These are phyloP conservation scores for Pulveroboletus sp. DNA, from an alignment of 768 basidiomycete genomes.

Conservation along the genomic window DNA sequence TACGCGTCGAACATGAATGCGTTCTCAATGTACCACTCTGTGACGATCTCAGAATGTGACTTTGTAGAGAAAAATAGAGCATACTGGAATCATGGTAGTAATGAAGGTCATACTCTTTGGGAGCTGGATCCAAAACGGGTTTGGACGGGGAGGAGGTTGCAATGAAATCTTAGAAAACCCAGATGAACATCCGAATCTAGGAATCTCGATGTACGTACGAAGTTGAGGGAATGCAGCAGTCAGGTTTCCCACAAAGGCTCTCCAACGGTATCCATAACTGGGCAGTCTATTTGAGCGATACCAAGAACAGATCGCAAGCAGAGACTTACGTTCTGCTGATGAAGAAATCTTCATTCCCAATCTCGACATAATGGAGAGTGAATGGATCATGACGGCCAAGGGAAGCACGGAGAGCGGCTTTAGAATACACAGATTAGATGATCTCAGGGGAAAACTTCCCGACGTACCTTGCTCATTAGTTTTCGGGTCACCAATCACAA, in stretches of 20 bases:
- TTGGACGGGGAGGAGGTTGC: slow-evolving; percentile 44
- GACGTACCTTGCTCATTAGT: slow-evolving; percentile 33
- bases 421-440: not conserved
- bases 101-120: slow-evolving; percentile 52
- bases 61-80: not conserved
- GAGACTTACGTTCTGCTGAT: slow-evolving; percentile 31
- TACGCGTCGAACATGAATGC: slow-evolving; percentile 48
- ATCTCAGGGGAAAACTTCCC: slow-evolving; percentile 12
- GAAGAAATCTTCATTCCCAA: slow-evolving; percentile 55
- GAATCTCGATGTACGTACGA: slow-evolving; percentile 32
- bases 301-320: not conserved
- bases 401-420: slow-evolving; percentile 49
- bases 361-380: slow-evolving; percentile 43
- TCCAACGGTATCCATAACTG: slow-evolving; percentile 52
- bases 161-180: slow-evolving; percentile 43
- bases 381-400: slow-evolving; percentile 54
- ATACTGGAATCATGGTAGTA: slow-evolving; percentile 46
- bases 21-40: slow-evolving; percentile 41
- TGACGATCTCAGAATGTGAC: not conserved
- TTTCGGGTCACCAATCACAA: slow-evolving; percentile 50
- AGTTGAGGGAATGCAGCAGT: slow-evolving; percentile 46
- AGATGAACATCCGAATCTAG: slow-evolving; percentile 8
- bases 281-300: not conserved
- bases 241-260: slow-evolving; percentile 42
- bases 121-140: slow-evolving; percentile 46